Conservation (phyloP, 495 filamentous ascomycete genomes). For the Aspergillus leporis region DNA sequence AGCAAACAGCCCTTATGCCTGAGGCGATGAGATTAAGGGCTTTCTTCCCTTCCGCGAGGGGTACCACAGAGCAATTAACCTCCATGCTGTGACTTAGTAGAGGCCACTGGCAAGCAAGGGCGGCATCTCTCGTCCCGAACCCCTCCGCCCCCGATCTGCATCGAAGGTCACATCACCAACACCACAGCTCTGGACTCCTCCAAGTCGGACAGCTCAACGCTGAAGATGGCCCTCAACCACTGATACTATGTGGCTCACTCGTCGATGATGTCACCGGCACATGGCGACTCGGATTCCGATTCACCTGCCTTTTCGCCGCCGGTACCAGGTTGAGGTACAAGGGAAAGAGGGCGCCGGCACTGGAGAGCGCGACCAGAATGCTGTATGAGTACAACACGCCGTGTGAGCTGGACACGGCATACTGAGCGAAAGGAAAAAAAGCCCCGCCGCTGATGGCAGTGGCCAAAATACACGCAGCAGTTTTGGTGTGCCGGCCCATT, state of each 20-base stretch:
- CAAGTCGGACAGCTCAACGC: too few relatives aligned
- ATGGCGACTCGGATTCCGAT: slow-evolving; percentile 53
- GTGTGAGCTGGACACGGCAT: slow-evolving; percentile 39
- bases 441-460: slow-evolving; percentile 57
- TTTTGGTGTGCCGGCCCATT: slow-evolving; percentile 60
- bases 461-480: slow-evolving; percentile 53
- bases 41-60: too few relatives aligned
- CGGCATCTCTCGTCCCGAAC: too few relatives aligned
- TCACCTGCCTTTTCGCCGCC: slow-evolving; percentile 60
- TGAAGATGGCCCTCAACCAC: too few relatives aligned
- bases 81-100: too few relatives aligned
- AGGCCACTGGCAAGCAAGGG: too few relatives aligned
- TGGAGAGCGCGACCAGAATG: slow-evolving; percentile 59
- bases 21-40: too few relatives aligned
- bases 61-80: too few relatives aligned
- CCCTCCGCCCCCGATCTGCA: too few relatives aligned
- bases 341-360: slow-evolving; percentile 58
- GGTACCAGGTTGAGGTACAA: slow-evolving; percentile 58
- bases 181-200: too few relatives aligned
- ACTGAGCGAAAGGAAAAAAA: slow-evolving; percentile 56
- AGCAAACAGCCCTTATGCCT: too few relatives aligned
- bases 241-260: slow-evolving; percentile 12
- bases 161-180: too few relatives aligned
- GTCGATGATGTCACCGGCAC: slow-evolving; percentile 33
- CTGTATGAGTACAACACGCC: slow-evolving; percentile 51